Evolutionary conservation across 208 protist genomes (phyloP).

Genomic region (Wallacemonas sp.): DNA sequence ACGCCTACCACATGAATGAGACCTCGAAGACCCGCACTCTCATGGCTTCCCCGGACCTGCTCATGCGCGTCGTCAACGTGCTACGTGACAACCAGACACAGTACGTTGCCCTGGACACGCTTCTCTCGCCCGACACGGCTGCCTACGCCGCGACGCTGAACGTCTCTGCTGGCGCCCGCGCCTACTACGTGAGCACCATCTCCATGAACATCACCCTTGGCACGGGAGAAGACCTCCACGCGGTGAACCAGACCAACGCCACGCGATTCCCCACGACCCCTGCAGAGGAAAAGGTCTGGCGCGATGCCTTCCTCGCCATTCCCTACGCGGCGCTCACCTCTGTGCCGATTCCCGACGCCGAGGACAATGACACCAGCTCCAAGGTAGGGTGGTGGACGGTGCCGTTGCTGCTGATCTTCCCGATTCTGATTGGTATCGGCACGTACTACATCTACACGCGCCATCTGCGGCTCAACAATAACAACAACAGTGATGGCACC

Average conservation of each 20-base stretch:
- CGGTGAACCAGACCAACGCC: constrained; percentile 12
- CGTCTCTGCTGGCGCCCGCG: not conserved
- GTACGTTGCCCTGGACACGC: constrained; percentile 27
- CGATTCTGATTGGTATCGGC: constrained; percentile 27
- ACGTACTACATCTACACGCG: constrained; percentile 57
- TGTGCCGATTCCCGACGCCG: constrained; percentile 29
- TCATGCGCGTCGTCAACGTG: constrained; percentile 36
- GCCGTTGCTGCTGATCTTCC: constrained; percentile 46
- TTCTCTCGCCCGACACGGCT: constrained; percentile 19
- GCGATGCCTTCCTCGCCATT: constrained; percentile 39
- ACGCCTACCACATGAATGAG: constrained; percentile 25
- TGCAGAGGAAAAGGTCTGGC: constrained; percentile 42
- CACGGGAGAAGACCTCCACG: constrained; percentile 51
- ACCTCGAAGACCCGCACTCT: constrained; percentile 18
- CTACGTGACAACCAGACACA: constrained; percentile 36
- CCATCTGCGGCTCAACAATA: constrained; percentile 24
- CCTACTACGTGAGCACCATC: constrained; percentile 29
- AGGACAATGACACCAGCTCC: constrained; percentile 34
- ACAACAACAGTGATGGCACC: not conserved
- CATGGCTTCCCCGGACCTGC: constrained; percentile 37
- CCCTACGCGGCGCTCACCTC: constrained; percentile 36
- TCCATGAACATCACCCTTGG: constrained; percentile 59
- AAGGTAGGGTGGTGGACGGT: constrained; percentile 54
- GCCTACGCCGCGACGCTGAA: constrained; percentile 11
- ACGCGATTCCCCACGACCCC: constrained; percentile 17